A percentile compares a stretch with the other conserved stretches of the same genome.
Evolutionary conservation across 1,139 yeast species (phyloP).

Genomic region (Candida sanyaensis): DNA sequence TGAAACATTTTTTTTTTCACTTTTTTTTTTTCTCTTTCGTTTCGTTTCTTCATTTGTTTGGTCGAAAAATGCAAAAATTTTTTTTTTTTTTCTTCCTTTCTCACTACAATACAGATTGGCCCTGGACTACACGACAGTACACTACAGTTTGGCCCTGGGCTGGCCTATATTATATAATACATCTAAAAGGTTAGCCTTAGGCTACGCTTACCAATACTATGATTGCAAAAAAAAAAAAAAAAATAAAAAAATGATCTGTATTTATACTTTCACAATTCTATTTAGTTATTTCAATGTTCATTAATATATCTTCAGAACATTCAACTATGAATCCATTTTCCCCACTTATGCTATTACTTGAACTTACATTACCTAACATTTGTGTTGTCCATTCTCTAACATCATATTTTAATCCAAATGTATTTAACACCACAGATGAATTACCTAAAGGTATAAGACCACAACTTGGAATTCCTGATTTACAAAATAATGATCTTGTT

Average conservation of each 20-base stretch:
- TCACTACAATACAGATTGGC: no score
- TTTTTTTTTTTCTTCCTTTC: no score
- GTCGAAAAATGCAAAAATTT: not conserved
- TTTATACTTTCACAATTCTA: not conserved
- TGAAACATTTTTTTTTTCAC: not conserved
- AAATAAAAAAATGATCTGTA: not conserved
- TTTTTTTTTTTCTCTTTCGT: not conserved
- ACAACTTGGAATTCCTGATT: constrained; percentile 48
- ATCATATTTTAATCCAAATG: constrained; percentile 83
- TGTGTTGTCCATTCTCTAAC: constrained; percentile 70
- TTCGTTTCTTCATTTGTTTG: not conserved
- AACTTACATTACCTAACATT: constrained; percentile 65
- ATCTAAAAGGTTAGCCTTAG: no score
- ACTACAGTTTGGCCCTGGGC: no score
- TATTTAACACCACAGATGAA: constrained; percentile 45
- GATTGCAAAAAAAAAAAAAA: constrained; percentile 4
- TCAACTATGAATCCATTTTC: constrained; percentile 50
- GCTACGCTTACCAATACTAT: not conserved
- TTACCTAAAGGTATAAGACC: constrained; percentile 76
- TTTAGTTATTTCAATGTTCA: constrained; percentile 41
- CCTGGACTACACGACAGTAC: no score
- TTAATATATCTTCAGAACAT: constrained; percentile 41
- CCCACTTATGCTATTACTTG: constrained; percentile 72
- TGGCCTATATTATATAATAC: no score
- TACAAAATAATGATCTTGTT: constrained; percentile 20